Percentiles rank a stretch among this genome's conserved stretches.
Conservation (phyloP, 2,329 filamentous ascomycete species). For the Fusarium nygamai region DNA sequence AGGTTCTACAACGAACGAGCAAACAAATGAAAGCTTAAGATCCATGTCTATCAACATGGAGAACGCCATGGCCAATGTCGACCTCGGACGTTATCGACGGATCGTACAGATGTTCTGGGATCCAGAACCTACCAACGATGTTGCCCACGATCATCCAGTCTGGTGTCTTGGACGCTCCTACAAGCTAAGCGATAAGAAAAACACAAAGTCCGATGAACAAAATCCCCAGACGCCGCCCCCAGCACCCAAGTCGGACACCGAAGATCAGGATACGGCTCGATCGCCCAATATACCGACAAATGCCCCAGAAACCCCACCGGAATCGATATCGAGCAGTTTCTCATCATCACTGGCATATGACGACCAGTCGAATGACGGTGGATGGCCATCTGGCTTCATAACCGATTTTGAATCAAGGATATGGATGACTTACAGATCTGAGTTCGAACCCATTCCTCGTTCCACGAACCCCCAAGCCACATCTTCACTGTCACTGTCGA, state of each 20-base stretch:
- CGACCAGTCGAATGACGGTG: slow-evolving; percentile 57
- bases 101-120: slow-evolving; percentile 95
- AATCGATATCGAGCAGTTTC: slow-evolving; percentile 62
- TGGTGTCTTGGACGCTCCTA: slow-evolving; percentile 80
- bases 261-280: slow-evolving; percentile 31
- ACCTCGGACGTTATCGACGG: slow-evolving; percentile 79
- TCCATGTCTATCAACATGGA: slow-evolving; percentile 44
- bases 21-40: slow-evolving; percentile 25
- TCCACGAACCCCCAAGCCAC: slow-evolving; percentile 78
- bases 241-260: slow-evolving; percentile 16
- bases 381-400: slow-evolving; percentile 87
- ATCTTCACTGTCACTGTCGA: slow-evolving; percentile 80
- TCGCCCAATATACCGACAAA: slow-evolving; percentile 39
- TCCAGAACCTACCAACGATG: slow-evolving; percentile 84
- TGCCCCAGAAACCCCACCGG: slow-evolving; percentile 57
- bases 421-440: slow-evolving; percentile 96
- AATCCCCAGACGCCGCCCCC: slow-evolving; percentile 39
- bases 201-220: slow-evolving; percentile 14
- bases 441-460: slow-evolving; percentile 83
- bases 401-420: slow-evolving; percentile 92
- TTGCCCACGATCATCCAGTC: slow-evolving; percentile 72
- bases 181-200: slow-evolving; percentile 48
- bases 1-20: neutral
- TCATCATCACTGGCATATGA: slow-evolving; percentile 62
- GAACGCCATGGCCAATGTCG: slow-evolving; percentile 64